Conservation (phyloP, 345 rosid species). For the Hibiscus tridactylites region DNA sequence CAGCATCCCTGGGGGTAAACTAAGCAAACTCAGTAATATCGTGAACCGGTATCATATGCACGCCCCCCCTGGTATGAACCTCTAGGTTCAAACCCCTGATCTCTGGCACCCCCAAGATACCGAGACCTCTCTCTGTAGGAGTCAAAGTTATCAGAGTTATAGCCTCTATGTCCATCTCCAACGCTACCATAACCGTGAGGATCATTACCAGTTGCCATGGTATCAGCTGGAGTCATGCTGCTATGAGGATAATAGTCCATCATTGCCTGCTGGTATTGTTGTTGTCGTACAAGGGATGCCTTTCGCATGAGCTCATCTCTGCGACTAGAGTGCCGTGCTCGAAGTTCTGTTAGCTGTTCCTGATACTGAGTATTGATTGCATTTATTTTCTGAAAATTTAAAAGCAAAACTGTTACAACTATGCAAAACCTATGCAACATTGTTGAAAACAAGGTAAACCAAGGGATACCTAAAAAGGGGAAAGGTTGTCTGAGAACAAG, state of each 20-base stretch:
- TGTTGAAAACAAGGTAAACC: neutral
- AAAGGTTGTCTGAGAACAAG: neutral
- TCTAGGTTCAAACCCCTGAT: slow-evolving; percentile 58
- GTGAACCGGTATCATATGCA: slow-evolving; percentile 42
- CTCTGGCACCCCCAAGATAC: slow-evolving; percentile 42
- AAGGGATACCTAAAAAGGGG: neutral
- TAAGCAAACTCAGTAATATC: slow-evolving; percentile 36
- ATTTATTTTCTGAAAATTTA: slow-evolving; percentile 50
- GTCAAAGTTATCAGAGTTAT: slow-evolving; percentile 44
- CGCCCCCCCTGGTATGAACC: slow-evolving; percentile 58
- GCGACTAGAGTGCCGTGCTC: slow-evolving; percentile 52
- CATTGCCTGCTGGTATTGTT: slow-evolving; percentile 45
- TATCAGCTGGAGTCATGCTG: slow-evolving; percentile 25
- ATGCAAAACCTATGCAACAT: neutral
- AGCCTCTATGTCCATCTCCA: slow-evolving; percentile 40
- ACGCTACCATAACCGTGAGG: slow-evolving; percentile 29
- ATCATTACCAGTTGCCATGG: slow-evolving; percentile 34
- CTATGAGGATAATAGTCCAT: slow-evolving; percentile 38
- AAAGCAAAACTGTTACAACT: neutral
- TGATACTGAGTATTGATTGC: slow-evolving; percentile 56
- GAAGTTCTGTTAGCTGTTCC: slow-evolving; percentile 58
- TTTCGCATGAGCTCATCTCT: slow-evolving; percentile 66
- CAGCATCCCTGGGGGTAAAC: neutral
- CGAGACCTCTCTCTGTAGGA: slow-evolving; percentile 49
- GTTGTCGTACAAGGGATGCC: slow-evolving; percentile 57